phyloP scores from a whole-genome alignment of 1,284 basidiomycete genomes.

The Schizopora paradoxa region DNA sequence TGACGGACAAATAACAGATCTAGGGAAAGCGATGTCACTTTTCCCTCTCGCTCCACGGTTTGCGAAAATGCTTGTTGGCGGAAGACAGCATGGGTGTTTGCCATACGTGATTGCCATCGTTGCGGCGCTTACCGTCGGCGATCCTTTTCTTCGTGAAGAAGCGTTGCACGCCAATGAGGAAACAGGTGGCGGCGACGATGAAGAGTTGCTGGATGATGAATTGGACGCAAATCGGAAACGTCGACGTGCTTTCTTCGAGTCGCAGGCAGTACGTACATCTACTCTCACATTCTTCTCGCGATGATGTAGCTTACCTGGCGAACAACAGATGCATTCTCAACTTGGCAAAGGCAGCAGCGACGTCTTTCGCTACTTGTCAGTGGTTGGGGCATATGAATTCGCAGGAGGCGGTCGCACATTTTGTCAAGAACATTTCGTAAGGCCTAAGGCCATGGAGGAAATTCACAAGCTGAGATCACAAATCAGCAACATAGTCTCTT shows the following conservation, averaged over 20 bases:
- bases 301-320: constrained; percentile 12
- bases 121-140: constrained; percentile 89
- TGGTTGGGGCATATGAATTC: constrained; percentile 95
- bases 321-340: constrained; percentile 66
- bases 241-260: constrained; percentile 74
- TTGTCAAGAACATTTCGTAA: constrained; percentile 88
- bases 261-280: constrained; percentile 64
- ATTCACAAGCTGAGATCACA: constrained; percentile 96
- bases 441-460: constrained; percentile 98
- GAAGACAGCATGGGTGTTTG: constrained; percentile 87
- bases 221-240: constrained; percentile 43
- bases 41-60: constrained; percentile 94
- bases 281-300: constrained; percentile 1
- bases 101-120: constrained; percentile 92
- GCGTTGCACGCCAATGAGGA: constrained; percentile 44
- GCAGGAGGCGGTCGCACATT: constrained; percentile 77
- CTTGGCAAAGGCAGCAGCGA: constrained; percentile 87
- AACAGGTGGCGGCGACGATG: constrained; percentile 40
- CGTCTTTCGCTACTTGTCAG: constrained; percentile 82
- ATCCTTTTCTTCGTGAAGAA: constrained; percentile 91
- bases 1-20: constrained; percentile 75
- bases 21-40: constrained; percentile 87
- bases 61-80: constrained; percentile 91
- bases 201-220: constrained; percentile 56
- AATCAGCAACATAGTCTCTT: constrained; percentile 76